These are phyloP conservation scores for Chytriomyces sp. DNA, from an alignment of 192 early-diverging fungal genomes.

Conservation along the genomic window DNA sequence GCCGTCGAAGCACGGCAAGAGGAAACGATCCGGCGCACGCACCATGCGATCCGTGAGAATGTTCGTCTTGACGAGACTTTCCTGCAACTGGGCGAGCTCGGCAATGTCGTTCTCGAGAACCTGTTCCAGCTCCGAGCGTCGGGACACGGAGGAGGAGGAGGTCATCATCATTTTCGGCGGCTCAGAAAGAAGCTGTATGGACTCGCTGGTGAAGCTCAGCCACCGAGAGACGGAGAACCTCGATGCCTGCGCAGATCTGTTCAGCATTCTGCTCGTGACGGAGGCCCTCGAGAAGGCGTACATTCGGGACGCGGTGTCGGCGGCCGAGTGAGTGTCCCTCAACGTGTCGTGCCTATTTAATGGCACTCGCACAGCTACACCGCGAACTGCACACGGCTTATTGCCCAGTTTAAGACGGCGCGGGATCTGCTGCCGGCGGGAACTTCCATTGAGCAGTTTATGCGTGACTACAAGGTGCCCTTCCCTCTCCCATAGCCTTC, in stretches of 20 bases:
- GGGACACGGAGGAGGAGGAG: neutral
- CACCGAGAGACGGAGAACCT: constrained; percentile 78
- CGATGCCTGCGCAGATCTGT: constrained; percentile 92
- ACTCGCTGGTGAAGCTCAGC: constrained; percentile 10
- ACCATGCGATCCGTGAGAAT: constrained; percentile 58
- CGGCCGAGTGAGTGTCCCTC: constrained; percentile 63
- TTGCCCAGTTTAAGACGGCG: constrained; percentile 89
- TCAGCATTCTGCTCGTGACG: constrained; percentile 85
- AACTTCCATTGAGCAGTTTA: constrained; percentile 44
- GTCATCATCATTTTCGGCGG: neutral
- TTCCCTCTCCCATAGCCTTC: constrained; percentile 1
- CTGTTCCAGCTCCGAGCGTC: constrained; percentile 37
- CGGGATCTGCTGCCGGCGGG: constrained; percentile 46
- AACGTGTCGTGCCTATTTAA: neutral
- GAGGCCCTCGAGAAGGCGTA: constrained; percentile 94
- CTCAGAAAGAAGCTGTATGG: no score
- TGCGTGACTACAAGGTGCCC: constrained; percentile 74
- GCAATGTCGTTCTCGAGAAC: constrained; percentile 49
- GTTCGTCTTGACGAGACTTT: constrained; percentile 53
- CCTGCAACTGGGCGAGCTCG: constrained; percentile 55
- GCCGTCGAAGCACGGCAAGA: neutral
- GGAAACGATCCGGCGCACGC: neutral
- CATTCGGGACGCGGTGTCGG: constrained; percentile 80
- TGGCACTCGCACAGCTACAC: constrained; percentile 71
- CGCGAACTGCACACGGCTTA: constrained; percentile 83